phyloP scores from a whole-genome alignment of 345 rosid genomes.

The Schrenkiella parvula region DNA sequence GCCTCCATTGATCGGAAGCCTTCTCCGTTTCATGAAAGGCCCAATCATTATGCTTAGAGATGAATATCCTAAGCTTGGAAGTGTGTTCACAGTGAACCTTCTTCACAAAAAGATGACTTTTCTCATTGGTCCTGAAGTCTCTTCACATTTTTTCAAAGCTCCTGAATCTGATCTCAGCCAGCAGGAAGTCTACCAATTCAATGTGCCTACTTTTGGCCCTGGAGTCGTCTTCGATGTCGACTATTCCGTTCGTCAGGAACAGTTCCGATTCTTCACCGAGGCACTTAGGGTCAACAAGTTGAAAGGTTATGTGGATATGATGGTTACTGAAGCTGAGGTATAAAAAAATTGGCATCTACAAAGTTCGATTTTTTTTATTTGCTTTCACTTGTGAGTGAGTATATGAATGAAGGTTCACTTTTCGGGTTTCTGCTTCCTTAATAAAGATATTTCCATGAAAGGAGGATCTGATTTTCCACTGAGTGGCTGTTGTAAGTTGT shows the following conservation, averaged over 20 bases:
- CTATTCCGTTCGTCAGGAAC: constrained; percentile 84
- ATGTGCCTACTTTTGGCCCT: constrained; percentile 95
- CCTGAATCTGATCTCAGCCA: constrained; percentile 83
- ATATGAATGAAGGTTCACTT: background rate
- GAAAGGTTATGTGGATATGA: constrained; percentile 93
- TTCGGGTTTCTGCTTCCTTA: background rate
- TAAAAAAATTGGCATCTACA: background rate
- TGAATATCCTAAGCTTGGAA: constrained; percentile 84
- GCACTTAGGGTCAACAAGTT: constrained; percentile 75
- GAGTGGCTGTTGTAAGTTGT: background rate
- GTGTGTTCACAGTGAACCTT: constrained; percentile 77
- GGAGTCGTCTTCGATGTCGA: constrained; percentile 97
- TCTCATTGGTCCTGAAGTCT: constrained; percentile 95
- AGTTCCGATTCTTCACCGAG: constrained; percentile 93
- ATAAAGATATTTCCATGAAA: background rate
- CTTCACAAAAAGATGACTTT: constrained; percentile 80
- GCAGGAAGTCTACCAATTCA: constrained; percentile 95
- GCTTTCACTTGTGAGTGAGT: background rate
- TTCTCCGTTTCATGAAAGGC: constrained; percentile 70
- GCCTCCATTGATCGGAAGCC: constrained; percentile 68
- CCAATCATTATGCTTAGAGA: constrained; percentile 79
- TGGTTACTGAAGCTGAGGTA: constrained; percentile 93
- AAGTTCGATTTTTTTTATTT: background rate
- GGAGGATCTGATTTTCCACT: background rate
- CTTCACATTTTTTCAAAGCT: constrained; percentile 95